phyloP scores from a whole-genome alignment of 2,329 filamentous ascomycete species.

The Fusarium palustre region DNA sequence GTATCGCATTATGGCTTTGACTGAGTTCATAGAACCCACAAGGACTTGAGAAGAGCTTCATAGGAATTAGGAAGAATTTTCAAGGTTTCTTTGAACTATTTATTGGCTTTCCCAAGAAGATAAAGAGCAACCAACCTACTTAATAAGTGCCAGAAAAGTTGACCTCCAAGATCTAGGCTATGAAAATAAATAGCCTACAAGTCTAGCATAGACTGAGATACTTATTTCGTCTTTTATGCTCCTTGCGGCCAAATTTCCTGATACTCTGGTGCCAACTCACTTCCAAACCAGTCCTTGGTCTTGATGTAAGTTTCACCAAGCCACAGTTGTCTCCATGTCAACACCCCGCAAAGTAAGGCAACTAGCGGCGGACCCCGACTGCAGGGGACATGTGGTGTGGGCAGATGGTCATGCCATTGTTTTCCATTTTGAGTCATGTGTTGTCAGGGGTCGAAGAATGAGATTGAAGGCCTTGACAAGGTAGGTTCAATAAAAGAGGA shows the following conservation, averaged over 20 bases:
- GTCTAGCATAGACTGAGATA: too few species aligned
- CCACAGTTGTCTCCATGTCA: constrained; percentile 18
- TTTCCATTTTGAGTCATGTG: constrained; percentile 22
- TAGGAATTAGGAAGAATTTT: not conserved
- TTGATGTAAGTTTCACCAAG: constrained; percentile 16
- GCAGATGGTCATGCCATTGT: constrained; percentile 47
- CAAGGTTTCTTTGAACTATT: not conserved
- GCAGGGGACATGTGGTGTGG: constrained; percentile 24
- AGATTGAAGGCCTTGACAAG: constrained; percentile 12
- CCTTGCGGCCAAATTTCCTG: too few species aligned
- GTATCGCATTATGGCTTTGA: not conserved
- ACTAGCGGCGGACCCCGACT: constrained; percentile 39
- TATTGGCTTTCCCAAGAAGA: not conserved
- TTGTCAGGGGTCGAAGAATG: constrained; percentile 18
- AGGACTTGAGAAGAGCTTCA: not conserved
- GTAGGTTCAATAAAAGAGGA: not conserved
- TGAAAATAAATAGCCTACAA: too few species aligned
- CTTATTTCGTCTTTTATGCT: too few species aligned
- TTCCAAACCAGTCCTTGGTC: not conserved
- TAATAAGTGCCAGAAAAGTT: too few species aligned
- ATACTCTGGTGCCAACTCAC: too few species aligned
- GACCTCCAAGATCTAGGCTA: too few species aligned
- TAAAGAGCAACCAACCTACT: not conserved
- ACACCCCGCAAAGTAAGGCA: constrained; percentile 12
- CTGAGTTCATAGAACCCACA: not conserved